Base-by-base conservation (phyloP, 164 flowering plant genomes). In the Sedum album region DNA sequence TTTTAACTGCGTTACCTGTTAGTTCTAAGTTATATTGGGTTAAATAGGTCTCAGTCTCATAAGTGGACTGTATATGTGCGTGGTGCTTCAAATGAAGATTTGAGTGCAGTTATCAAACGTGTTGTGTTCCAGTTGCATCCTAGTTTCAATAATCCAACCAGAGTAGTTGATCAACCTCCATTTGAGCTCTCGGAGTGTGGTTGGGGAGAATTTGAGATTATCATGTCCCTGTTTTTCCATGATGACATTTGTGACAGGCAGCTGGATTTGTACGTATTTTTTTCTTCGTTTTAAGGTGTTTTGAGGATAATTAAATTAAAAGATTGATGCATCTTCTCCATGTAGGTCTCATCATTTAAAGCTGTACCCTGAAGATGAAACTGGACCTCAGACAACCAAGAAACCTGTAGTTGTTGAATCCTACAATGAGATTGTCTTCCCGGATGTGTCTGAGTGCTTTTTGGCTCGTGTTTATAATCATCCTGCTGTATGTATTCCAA, bases 121-220 rank as follows among this genome's bases (percentile, higher is more conserved):
- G 97, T 71, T 15, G 82, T 89, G 26, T 92, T 91, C 75, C 90
- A 86, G 25, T 79, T 91, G 79, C 97, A 91, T 80, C 85, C 96
- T 1, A 92, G 93, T 79, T 92, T 89, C 68, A 85, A 81, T 72
- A 88, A 86, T 68, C 97, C 96, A 20, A 88, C 85, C 1, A 84
- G 97, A 78, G 84, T 85, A 26, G 80, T 92, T 57, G 96, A 92
- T 49, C 76, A 82, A 5, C 84, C 96, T 3, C 94, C 96, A 25
- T 92, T 92, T 73, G 96, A 92, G 79, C 66, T 90, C 61, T 79
- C 89, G 0, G 97, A 92, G 68, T 88, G 79, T 68, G 97, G 96
- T 7, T 92, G 97, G 97, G 97, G 97, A 38, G 97, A 92, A 83
- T 92, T 92, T 77, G 96, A 92, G 72, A 92, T 92, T 74, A 88